phyloP scores from a whole-genome alignment of 768 basidiomycete genomes.

The Chalciporus sphaerocephalus region DNA sequence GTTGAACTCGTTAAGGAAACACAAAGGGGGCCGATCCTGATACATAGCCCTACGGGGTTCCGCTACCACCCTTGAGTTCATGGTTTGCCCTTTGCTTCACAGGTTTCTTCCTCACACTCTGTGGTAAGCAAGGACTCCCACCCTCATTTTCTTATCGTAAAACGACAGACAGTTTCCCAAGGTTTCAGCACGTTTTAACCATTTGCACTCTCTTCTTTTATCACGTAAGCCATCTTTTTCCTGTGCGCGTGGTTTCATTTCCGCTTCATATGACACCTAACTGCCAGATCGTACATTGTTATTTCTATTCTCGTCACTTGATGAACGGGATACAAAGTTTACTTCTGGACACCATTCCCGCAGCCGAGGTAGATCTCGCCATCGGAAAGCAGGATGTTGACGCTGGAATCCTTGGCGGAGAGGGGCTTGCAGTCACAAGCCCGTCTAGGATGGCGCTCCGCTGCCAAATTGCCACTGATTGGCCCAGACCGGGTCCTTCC shows the following conservation, averaged over 20 bases:
- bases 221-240: constrained; percentile 45
- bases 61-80: constrained; percentile 60
- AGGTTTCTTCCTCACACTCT: constrained; percentile 52
- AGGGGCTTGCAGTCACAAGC: constrained; percentile 36
- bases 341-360: constrained; percentile 27
- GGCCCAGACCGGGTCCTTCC: not conserved
- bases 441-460: no score
- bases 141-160: constrained; percentile 9
- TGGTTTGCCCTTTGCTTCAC: constrained; percentile 56
- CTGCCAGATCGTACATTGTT: constrained; percentile 11
- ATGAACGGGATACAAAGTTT: constrained; percentile 22
- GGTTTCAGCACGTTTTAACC: constrained; percentile 23
- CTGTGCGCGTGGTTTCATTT: constrained; percentile 23
- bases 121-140: constrained; percentile 33
- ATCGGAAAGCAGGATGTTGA: constrained; percentile 57
- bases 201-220: constrained; percentile 52
- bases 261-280: constrained; percentile 18
- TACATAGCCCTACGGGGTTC: constrained; percentile 48
- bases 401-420: constrained; percentile 43
- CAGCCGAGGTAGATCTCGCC: constrained; percentile 54
- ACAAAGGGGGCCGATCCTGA: constrained; percentile 41
- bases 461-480: no score
- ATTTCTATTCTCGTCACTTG: constrained; percentile 14
- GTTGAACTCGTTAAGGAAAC: constrained; percentile 20
- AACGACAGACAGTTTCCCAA: constrained; percentile 10